A percentile compares a stretch with the other conserved stretches of the same genome.
These are phyloP conservation scores for Hymenoscyphus infarciens DNA, from an alignment of 2,329 filamentous ascomycete genomes.

Conservation along the genomic window DNA sequence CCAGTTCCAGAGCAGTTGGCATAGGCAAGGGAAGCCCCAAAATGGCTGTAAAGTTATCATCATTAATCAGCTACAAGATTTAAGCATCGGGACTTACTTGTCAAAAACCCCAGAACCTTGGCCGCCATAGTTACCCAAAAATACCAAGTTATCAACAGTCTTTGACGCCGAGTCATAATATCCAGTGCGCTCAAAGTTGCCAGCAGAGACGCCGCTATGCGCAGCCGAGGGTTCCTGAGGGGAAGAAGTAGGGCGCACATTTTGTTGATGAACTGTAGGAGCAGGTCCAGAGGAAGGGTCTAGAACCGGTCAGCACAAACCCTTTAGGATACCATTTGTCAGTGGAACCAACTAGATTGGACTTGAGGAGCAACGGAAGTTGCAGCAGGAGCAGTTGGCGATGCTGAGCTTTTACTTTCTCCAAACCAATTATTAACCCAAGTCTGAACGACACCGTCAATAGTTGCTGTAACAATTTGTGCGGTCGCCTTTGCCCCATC, in stretches of 20 bases:
- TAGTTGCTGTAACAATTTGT: constrained; percentile 26
- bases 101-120: constrained; percentile 53
- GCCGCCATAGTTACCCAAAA: constrained; percentile 56
- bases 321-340: background rate
- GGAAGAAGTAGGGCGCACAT: background rate
- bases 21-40: constrained; percentile 57
- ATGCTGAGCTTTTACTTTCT: constrained; percentile 9
- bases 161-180: constrained; percentile 45
- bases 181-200: constrained; percentile 37
- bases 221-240: constrained; percentile 2
- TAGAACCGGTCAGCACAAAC: background rate
- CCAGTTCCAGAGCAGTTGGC: constrained; percentile 44
- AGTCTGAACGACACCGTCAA: constrained; percentile 26
- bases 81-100: constrained; percentile 35
- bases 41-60: constrained; percentile 36
- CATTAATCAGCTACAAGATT: background rate
- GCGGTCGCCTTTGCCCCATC: constrained; percentile 20
- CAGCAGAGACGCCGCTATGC: constrained; percentile 24
- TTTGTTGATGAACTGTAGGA: background rate
- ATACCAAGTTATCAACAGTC: constrained; percentile 50
- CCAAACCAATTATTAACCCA: constrained; percentile 25
- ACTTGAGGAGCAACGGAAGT: background rate
- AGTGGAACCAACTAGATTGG: background rate
- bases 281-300: constrained; percentile 1
- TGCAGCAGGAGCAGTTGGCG: background rate